Conservation (phyloP, 805 yeast genomes). For the Cephaloascus fragrans region DNA sequence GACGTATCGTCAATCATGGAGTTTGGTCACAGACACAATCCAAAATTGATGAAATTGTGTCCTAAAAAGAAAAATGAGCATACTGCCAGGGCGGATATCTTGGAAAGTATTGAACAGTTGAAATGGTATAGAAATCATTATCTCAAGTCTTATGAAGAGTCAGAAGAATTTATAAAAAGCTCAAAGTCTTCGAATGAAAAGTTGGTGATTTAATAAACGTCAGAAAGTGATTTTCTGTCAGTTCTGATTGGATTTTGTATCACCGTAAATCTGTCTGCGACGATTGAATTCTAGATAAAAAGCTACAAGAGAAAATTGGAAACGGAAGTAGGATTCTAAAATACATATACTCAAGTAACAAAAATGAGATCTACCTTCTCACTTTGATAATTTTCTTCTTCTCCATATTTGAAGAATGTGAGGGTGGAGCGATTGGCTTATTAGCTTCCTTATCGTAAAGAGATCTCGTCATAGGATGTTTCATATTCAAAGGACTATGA, state of each 20-base stretch:
- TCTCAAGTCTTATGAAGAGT: constrained; percentile 22
- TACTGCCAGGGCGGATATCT: constrained; percentile 82
- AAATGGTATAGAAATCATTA: constrained; percentile 68
- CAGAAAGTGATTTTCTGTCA: background rate
- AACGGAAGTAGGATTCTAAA: no score
- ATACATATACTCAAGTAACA: no score
- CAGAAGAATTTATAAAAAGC: constrained; percentile 1
- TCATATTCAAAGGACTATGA: constrained; percentile 69
- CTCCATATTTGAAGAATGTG: constrained; percentile 31
- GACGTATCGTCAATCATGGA: constrained; percentile 90
- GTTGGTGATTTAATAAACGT: background rate
- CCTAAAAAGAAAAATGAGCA: constrained; percentile 68
- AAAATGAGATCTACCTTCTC: constrained; percentile 36
- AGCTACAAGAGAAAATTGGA: no score
- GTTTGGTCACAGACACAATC: constrained; percentile 69
- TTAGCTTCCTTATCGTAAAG: constrained; percentile 43
- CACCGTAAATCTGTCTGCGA: no score
- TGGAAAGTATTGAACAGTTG: constrained; percentile 81
- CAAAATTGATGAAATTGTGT: constrained; percentile 38
- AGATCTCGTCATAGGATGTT: constrained; percentile 71
- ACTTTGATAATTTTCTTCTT: constrained; percentile 55
- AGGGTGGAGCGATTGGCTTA: constrained; percentile 32
- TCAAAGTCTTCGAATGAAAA: background rate
- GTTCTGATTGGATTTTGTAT: background rate
- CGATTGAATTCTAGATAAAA: no score